Percentiles rank a stretch among this genome's conserved stretches.
phyloP scores from a whole-genome alignment of 2,329 filamentous ascomycete species.

The Exutisphaerella laricina region DNA sequence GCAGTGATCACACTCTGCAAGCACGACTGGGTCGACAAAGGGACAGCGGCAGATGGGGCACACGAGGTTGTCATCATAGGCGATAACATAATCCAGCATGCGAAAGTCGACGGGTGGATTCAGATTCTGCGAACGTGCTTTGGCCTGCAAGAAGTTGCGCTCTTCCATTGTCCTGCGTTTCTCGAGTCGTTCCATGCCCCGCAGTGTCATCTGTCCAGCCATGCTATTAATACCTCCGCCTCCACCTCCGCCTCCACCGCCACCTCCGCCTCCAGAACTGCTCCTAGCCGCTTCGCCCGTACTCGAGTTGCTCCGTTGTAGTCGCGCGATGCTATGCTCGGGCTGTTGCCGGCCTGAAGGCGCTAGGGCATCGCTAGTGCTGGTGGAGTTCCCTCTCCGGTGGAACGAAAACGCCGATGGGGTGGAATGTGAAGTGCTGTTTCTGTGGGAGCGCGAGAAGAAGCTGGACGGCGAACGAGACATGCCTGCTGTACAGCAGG shows the following conservation, averaged over 20 bases:
- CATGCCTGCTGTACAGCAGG: background rate
- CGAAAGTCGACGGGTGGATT: constrained; percentile 49
- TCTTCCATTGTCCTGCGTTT: constrained; percentile 31
- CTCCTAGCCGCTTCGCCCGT: constrained; percentile 2
- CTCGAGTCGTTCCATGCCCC: constrained; percentile 29
- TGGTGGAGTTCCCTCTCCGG: constrained; percentile 10
- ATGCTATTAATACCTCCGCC: too few relatives aligned
- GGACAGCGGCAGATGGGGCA: constrained; percentile 61
- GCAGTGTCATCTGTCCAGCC: constrained; percentile 9
- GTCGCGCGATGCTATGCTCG: background rate
- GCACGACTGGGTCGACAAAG: constrained; percentile 52
- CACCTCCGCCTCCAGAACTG: too few relatives aligned
- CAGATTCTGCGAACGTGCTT: constrained; percentile 24
- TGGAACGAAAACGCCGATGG: constrained; percentile 6
- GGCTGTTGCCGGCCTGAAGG: background rate
- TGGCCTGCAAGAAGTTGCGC: constrained; percentile 26
- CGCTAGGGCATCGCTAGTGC: background rate
- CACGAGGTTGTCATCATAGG: constrained; percentile 55
- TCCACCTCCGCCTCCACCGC: too few relatives aligned
- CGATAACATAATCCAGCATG: constrained; percentile 52
- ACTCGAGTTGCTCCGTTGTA: constrained; percentile 15
- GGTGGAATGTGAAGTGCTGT: background rate
- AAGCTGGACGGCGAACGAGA: constrained; percentile 13
- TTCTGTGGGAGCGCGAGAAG: constrained; percentile 16
- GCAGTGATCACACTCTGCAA: constrained; percentile 57